Base-by-base conservation (phyloP, 495 filamentous ascomycete genomes). In the Podospora sp. region DNA sequence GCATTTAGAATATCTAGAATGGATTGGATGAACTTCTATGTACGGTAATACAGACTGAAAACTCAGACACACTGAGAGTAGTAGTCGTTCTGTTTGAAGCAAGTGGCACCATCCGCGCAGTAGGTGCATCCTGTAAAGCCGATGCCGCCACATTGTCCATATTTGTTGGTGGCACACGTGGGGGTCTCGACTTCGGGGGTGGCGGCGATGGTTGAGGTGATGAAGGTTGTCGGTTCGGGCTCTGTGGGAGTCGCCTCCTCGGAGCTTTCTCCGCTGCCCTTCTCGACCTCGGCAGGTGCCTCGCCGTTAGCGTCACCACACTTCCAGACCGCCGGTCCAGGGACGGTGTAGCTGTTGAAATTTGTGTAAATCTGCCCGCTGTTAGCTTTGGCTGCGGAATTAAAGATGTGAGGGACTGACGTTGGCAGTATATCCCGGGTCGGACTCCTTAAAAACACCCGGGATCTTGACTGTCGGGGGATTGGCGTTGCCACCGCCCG, bases 371-470 rank as follows among this genome's bases (percentile, higher is more conserved):
- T 76, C 73, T 75, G 51, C 46, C 0, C 5, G 3, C 8, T 18
- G 11, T 40, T 5, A 20, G 21, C 7, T 9, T 3, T 11, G 21
- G 16, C 21, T 0, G 16, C 8, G 16, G 12, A 8, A 12, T 63
- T 7, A 11, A 46, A n/a, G 25, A 24, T 1, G 16, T 9, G 57
- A 36, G 22, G 16, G 20, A 52, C 65, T 51, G 58, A 78, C 76
- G 67, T 79, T 83, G 53, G 75, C 83, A 0, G 81, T 84, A 67
- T 85, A 87, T 27, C 85, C 86, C 0, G 86, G 82, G 60, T 89
- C 85, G 1, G 80, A 83, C 2, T 77, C 76, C 67, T 83, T 84
- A 77, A 88, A 81, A 55, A 80, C 80, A 0, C 86, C 86, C 0
- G 85, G 86, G 56, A 88, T 88, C 46, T 76, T 67, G n/a, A 80